Evolutionary conservation across 805 yeast genomes (phyloP).

Genomic region (Kazachstania kunashirensis): DNA sequence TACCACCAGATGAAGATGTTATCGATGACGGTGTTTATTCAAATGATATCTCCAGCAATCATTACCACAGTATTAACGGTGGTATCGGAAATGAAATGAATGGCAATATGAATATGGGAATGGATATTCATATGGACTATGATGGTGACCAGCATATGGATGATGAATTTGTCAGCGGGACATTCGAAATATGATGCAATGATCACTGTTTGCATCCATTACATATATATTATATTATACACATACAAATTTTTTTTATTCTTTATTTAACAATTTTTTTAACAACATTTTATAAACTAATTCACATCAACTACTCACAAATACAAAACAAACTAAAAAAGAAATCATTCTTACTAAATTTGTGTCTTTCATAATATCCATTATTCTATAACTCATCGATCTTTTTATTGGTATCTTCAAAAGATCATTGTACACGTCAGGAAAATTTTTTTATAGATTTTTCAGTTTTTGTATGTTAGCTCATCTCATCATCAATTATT

Average conservation of each 20-base stretch:
- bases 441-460: not conserved
- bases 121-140: slow-evolving; percentile 21
- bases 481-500: not conserved
- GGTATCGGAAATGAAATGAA: slow-evolving; percentile 20
- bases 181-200: slow-evolving; percentile 74
- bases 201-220: no score
- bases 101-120: slow-evolving; percentile 1
- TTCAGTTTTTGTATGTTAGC: not conserved
- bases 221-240: no score
- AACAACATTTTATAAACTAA: no score
- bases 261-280: no score
- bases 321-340: no score
- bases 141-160: slow-evolving; percentile 54
- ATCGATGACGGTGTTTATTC: slow-evolving; percentile 43
- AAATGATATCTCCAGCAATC: slow-evolving; percentile 31
- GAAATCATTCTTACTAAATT: no score
- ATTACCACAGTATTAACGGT: slow-evolving; percentile 32
- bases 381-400: no score
- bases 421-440: not conserved
- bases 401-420: no score
- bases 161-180: slow-evolving; percentile 81
- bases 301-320: no score
- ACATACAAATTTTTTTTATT: no score
- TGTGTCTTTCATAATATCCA: no score
- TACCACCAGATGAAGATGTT: slow-evolving; percentile 78